Percentiles rank a stretch among this genome's conserved stretches.
These are phyloP conservation scores for Drechslera avenae DNA, from an alignment of 2,329 filamentous ascomycete genomes.

Conservation along the genomic window DNA sequence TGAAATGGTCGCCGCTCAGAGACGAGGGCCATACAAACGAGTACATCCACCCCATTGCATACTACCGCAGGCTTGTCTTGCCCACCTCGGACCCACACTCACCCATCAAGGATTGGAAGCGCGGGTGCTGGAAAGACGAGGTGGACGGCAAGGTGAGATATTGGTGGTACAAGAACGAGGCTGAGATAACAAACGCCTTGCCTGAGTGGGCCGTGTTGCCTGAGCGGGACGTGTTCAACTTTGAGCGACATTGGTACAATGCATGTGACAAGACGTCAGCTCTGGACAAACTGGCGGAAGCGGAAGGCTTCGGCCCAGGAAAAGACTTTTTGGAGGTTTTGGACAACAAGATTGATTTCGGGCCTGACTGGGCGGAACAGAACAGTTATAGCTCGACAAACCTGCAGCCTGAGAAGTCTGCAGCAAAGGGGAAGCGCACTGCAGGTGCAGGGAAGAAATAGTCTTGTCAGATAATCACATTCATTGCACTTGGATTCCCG, in stretches of 20 bases:
- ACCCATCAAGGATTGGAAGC: slow-evolving; percentile 30
- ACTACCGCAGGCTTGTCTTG: slow-evolving; percentile 31
- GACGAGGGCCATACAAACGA: slow-evolving; percentile 54
- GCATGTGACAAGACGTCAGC: slow-evolving; percentile 30
- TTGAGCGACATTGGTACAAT: slow-evolving; percentile 38
- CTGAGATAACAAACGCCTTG: slow-evolving; percentile 20
- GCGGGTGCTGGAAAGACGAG: slow-evolving; percentile 19
- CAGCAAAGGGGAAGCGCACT: not conserved
- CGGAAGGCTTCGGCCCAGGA: slow-evolving; percentile 14
- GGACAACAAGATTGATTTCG: slow-evolving; percentile 35
- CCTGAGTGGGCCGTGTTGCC: slow-evolving; percentile 41
- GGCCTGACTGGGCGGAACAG: slow-evolving; percentile 10
- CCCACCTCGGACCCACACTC: slow-evolving; percentile 32
- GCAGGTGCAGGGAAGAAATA: not conserved
- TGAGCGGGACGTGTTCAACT: slow-evolving; percentile 30
- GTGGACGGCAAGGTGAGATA: slow-evolving; percentile 26
- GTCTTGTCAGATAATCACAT: too few relatives aligned
- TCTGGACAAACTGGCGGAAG: slow-evolving; percentile 16
- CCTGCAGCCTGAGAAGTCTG: too few relatives aligned
- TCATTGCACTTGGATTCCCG: too few relatives aligned
- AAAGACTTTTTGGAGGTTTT: slow-evolving; percentile 32
- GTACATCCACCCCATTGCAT: slow-evolving; percentile 55
- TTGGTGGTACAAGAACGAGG: slow-evolving; percentile 36
- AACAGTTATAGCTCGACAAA: too few relatives aligned
- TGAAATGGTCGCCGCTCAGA: slow-evolving; percentile 44